phyloP scores from a whole-genome alignment of 306 rosid genomes.

The Casuarina glauca region DNA sequence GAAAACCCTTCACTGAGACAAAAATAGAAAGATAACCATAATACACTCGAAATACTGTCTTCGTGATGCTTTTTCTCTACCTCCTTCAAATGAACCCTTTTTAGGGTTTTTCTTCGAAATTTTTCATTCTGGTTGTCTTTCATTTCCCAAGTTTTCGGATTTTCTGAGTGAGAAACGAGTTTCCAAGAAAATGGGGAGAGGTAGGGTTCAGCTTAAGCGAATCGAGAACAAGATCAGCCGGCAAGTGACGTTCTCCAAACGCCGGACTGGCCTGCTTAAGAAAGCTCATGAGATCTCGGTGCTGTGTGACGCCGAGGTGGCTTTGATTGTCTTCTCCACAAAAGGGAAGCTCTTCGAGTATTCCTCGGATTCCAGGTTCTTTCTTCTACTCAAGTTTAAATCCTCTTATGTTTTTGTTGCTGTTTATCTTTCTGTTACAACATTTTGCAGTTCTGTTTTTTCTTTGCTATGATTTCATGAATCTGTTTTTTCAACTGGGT shows the following conservation, averaged over 20 bases:
- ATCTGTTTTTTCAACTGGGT: not conserved
- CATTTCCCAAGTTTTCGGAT: not conserved
- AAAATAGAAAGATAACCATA: constrained; percentile 49
- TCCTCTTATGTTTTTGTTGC: not conserved
- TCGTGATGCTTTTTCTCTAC: not conserved
- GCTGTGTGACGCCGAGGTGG: constrained; percentile 80
- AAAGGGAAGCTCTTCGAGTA: constrained; percentile 71
- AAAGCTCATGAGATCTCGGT: constrained; percentile 86
- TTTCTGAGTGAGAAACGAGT: not conserved
- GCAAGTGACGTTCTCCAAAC: constrained; percentile 82
- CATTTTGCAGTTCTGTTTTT: not conserved
- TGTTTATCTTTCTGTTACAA: not conserved
- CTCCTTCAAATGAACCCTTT: constrained; percentile 16
- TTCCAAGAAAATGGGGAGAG: constrained; percentile 62
- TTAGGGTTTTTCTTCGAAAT: constrained; percentile 26
- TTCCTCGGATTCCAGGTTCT: constrained; percentile 61
- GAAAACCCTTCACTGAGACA: constrained; percentile 27
- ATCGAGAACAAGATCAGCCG: constrained; percentile 84
- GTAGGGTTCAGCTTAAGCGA: constrained; percentile 73
- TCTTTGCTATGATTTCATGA: not conserved
- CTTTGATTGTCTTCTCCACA: constrained; percentile 65
- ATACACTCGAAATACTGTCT: constrained; percentile 4
- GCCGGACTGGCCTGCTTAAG: constrained; percentile 63
- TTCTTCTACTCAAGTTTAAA: not conserved
- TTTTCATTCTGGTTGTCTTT: constrained; percentile 10